A percentile compares a stretch with the other conserved stretches of the same genome.
These are phyloP conservation scores for Phytophthora tubulina DNA, from an alignment of 352 stramenopile genomes.

Conservation along the genomic window DNA sequence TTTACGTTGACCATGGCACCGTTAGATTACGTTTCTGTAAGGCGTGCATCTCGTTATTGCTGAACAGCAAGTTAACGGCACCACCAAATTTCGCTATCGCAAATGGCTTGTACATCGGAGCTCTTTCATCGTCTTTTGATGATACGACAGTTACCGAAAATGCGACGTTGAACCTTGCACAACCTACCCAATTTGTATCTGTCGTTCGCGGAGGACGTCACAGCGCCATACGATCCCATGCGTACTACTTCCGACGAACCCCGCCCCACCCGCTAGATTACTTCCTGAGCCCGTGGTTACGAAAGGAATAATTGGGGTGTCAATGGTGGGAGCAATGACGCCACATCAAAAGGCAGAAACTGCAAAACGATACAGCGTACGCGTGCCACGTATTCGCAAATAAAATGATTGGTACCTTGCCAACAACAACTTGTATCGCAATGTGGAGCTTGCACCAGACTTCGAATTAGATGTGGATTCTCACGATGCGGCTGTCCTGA, in stretches of 20 bases:
- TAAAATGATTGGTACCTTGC: slow-evolving; percentile 15
- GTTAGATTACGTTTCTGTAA: not conserved
- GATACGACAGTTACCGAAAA: slow-evolving; percentile 26
- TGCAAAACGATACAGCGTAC: slow-evolving; percentile 20
- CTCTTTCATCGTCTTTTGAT: not conserved
- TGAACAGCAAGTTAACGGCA: not conserved
- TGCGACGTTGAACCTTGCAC: slow-evolving; percentile 32
- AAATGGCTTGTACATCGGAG: slow-evolving; percentile 6
- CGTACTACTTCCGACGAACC: slow-evolving; percentile 34
- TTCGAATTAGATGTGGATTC: not conserved
- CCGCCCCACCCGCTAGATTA: slow-evolving; percentile 4
- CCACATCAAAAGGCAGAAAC: slow-evolving; percentile 26
- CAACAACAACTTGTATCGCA: slow-evolving; percentile 1
- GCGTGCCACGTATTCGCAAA: slow-evolving; percentile 4
- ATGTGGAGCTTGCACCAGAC: not conserved
- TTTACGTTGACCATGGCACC: not conserved
- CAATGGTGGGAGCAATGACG: slow-evolving; percentile 32
- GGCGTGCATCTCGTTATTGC: not conserved
- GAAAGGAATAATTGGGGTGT: slow-evolving; percentile 25
- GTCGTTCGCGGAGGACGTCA: slow-evolving; percentile 28
- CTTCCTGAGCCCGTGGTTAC: slow-evolving; percentile 4
- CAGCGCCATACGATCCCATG: slow-evolving; percentile 23
- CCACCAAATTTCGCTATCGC: not conserved
- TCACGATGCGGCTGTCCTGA: not conserved
- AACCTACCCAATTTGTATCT: slow-evolving; percentile 34